Base-by-base conservation (phyloP, 179 eudicot genomes). In the Camellia oleifera region DNA sequence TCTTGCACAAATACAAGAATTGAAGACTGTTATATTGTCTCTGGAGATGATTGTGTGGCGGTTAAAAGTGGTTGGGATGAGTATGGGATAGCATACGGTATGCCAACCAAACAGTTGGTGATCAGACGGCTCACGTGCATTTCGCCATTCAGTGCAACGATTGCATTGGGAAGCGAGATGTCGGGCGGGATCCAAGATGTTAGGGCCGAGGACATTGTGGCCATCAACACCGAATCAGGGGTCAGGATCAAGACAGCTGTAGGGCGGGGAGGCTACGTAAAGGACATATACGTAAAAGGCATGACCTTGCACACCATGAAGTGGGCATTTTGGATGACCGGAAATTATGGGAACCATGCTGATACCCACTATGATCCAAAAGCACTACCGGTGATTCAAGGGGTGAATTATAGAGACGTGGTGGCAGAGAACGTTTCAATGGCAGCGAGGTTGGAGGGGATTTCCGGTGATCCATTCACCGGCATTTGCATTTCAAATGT, bases 141-240 rank as follows among this genome's bases (percentile, higher is more conserved):
- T 72, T 94, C 98, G 3, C 97, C 98, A 0, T 84, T 80, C 83
- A 94, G 98, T 68, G 97, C 97, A 3, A 87, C 91, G 61, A 88
- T 94, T n/a, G 98, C 98, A 11, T 57, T 94, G 62, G 97, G 98
- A 11, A 93, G 97, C 45, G 97, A 94, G 78, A 91, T 92, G 97
- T 93, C 97, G 0, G 97, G 97, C 6, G 98, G 98, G 32, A 93
- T 93, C 70, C 79, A 87, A 26, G 94, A 91, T 58, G 87, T 93
- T 0, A 72, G 97, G 63, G 92, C 91, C 0, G 92, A 91, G 58
- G 87, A 93, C 81, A 89, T 93, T 61, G 83, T 86, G 23, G 98
- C 98, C 72, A 64, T 94, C 40, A 69, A 86, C 73, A 91, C 98
- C 4, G 93, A 94, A 78, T 94, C 98, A 11, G 96, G 85, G 0